Base-by-base conservation (phyloP, 2,329 filamentous ascomycete species). In the Fusarium agapanthi region DNA sequence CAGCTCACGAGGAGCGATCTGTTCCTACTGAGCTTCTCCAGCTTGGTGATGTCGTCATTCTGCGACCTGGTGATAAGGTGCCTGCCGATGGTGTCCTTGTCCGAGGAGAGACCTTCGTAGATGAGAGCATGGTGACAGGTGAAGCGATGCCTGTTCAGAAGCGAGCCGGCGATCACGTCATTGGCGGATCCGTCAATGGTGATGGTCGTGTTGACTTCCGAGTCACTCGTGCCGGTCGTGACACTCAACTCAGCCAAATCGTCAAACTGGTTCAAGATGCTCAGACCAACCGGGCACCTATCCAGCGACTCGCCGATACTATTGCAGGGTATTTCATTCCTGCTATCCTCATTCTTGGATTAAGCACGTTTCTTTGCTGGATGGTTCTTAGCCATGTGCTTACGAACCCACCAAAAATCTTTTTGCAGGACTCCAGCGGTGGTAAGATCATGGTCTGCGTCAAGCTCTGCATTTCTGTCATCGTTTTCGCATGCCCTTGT, bases 61-160 rank as follows among this genome's bases (percentile, higher is more conserved):
- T 99, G 61, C 92, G 94, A 62, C 96, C 96, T 12, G 96, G 96
- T 60, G 96, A 98, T 84, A 98, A 98, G 84, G 94, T 99, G 65
- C 95, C 96, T 4, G 95, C 95, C 4, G 96, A 99, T 80, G 96
- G 96, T 53, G 88, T 90, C 14, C 89, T 99, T 58, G 94, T 94
- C 62, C 90, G 93, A 59, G 96, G 96, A 37, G 94, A 98, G 82
- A 97, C 94, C 40, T 97, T 97, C 78, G 90, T 98, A 28, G 95
- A 99, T 75, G 96, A 99, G 83, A 97, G 95, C 79, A 98, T 98
- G 95, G 95, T 99, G 54, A 99, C 96, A 11, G 96, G 96, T 73
- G 96, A 99, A 84, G 93, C 96, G 6, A 95, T 98, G 88, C 95
- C 96, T 1, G 95, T 98, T 40, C 90, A 94, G 77, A 99, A 99